phyloP scores from a whole-genome alignment of 192 early-diverging fungal species.

The Coemansia furcata region DNA sequence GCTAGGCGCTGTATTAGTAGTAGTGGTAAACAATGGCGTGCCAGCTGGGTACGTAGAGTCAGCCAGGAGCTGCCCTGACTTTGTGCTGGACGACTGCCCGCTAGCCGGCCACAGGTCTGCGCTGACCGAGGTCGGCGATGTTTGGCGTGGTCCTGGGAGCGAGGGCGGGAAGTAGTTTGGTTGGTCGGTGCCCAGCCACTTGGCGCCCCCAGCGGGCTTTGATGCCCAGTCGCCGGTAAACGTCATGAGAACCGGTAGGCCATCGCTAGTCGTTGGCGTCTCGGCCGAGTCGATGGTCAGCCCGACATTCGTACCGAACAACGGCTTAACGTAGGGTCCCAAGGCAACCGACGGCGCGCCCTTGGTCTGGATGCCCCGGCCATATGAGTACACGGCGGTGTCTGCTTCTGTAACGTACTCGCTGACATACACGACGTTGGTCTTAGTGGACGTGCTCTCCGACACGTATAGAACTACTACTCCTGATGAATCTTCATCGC shows the following conservation, averaged over 20 bases:
- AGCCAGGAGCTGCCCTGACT: not conserved
- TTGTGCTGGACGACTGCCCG: not conserved
- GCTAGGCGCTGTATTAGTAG: not conserved
- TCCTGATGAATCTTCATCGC: constrained; percentile 5
- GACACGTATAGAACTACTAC: constrained; percentile 38
- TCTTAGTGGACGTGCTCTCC: constrained; percentile 34
- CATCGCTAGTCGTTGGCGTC: not conserved
- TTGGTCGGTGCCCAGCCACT: constrained; percentile 14
- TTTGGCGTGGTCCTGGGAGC: constrained; percentile 4
- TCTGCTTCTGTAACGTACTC: constrained; percentile 37
- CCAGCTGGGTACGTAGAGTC: constrained; percentile 29
- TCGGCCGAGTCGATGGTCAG: constrained; percentile 23
- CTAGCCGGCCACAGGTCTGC: constrained; percentile 18
- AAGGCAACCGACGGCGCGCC: constrained; percentile 26
- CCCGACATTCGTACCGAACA: constrained; percentile 42
- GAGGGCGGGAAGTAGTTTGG: constrained; percentile 32
- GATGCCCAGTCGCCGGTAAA: constrained; percentile 27
- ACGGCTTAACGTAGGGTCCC: constrained; percentile 31
- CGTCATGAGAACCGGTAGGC: constrained; percentile 4
- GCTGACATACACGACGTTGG: constrained; percentile 33
- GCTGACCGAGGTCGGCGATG: not conserved
- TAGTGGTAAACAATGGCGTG: constrained; percentile 27
- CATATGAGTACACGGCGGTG: constrained; percentile 35
- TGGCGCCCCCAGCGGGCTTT: constrained; percentile 5
- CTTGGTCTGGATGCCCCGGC: constrained; percentile 31